phyloP scores from a whole-genome alignment of 306 rosid species.

The Crotalaria pallida region DNA sequence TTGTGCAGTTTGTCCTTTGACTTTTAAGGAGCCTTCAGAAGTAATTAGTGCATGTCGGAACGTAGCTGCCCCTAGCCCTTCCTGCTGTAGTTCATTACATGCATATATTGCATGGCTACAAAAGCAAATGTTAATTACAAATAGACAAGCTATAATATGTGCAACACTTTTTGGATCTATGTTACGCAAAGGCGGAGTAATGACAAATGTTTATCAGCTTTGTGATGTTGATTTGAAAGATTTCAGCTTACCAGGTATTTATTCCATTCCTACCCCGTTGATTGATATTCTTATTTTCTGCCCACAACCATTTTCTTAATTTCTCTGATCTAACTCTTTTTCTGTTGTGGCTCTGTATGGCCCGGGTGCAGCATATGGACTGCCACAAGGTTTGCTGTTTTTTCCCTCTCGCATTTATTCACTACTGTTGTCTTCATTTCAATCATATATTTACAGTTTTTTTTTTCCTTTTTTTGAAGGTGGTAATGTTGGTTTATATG shows the following conservation, averaged over 20 bases:
- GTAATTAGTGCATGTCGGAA: conserved; percentile 74
- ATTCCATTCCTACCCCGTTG: conserved; percentile 10
- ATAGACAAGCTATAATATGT: conserved; percentile 92
- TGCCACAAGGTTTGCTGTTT: conserved; percentile 52
- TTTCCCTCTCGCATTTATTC: conserved; percentile 18
- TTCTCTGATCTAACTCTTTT: conserved; percentile 20
- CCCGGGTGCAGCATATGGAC: conserved; percentile 60
- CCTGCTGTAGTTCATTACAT: conserved; percentile 89
- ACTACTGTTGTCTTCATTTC: neutral
- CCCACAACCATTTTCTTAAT: neutral
- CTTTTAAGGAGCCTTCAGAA: conserved; percentile 74
- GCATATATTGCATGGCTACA: conserved; percentile 75
- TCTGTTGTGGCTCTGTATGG: conserved; percentile 24
- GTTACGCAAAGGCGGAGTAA: conserved; percentile 84
- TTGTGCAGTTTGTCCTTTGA: conserved; percentile 86
- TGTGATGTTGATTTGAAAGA: conserved; percentile 98
- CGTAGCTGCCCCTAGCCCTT: conserved; percentile 84
- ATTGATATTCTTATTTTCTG: neutral
- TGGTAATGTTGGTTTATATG: conserved; percentile 25
- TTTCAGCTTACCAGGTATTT: conserved; percentile 88
- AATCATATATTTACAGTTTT: neutral
- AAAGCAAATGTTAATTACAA: conserved; percentile 92
- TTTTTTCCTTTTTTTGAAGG: no score
- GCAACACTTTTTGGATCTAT: conserved; percentile 87
- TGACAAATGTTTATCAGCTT: conserved; percentile 79